A percentile compares a stretch with the other conserved stretches of the same genome.
Evolutionary conservation across 257 asterid species (phyloP).

Genomic region (Fraxinus cuspidata): DNA sequence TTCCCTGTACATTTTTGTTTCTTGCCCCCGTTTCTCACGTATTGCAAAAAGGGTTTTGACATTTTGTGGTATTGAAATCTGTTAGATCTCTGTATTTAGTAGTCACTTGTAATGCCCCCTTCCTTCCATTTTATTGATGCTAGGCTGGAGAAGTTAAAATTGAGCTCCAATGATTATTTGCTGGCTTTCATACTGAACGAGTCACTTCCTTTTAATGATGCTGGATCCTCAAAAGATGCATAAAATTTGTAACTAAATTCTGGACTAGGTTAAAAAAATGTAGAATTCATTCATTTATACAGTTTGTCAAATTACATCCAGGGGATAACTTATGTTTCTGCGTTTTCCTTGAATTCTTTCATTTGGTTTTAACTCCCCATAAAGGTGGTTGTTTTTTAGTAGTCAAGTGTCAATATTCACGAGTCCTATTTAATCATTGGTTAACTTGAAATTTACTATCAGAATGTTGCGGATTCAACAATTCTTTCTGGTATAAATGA

Average conservation of each 20-base stretch:
- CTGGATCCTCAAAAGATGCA: background rate
- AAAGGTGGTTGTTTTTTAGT: background rate
- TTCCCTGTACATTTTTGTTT: background rate
- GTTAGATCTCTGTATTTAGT: background rate
- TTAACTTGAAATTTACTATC: background rate
- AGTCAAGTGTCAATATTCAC: background rate
- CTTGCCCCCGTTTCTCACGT: background rate
- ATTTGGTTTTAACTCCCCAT: background rate
- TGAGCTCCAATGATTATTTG: background rate
- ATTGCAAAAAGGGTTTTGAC: background rate
- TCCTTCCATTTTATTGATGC: background rate
- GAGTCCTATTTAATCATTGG: background rate
- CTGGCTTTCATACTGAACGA: background rate
- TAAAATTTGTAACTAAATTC: background rate
- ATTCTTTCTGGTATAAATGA: background rate
- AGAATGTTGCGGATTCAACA: background rate
- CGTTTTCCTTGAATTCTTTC: background rate
- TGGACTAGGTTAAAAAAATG: background rate
- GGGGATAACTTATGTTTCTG: background rate
- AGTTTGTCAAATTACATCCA: background rate
- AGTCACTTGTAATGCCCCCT: background rate
- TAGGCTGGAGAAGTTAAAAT: constrained; percentile 1
- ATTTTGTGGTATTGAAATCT: background rate
- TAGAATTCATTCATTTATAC: background rate
- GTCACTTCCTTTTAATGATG: background rate